Evolutionary conservation across 352 stramenopile genomes (phyloP).

Genomic region (Aphanomyces euteiches): DNA sequence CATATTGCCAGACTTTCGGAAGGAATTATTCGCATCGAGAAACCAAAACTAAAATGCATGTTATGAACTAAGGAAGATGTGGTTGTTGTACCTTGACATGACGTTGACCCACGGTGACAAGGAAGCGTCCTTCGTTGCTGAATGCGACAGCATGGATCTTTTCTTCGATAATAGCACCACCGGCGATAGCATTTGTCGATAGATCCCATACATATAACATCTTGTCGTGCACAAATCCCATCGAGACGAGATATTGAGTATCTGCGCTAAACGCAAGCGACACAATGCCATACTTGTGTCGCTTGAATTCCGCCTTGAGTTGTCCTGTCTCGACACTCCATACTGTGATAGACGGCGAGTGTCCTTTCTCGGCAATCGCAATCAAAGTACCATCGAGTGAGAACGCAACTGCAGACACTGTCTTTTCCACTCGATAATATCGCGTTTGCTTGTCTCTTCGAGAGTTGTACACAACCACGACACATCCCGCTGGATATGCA

Average conservation of each 20-base stretch:
- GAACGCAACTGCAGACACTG: constrained; percentile 76
- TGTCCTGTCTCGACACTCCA: constrained; percentile 75
- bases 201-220: constrained; percentile 77
- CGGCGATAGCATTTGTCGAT: constrained; percentile 38
- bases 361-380: constrained; percentile 85
- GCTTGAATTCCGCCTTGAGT: constrained; percentile 76
- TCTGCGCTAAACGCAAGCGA: constrained; percentile 78
- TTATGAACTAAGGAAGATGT: not conserved
- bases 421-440: constrained; percentile 86
- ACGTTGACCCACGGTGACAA: constrained; percentile 77
- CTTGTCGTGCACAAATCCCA: constrained; percentile 77
- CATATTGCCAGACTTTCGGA: constrained; percentile 51
- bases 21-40: constrained; percentile 47
- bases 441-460: constrained; percentile 79
- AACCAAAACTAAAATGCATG: constrained; percentile 61
- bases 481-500: constrained; percentile 81
- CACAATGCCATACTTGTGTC: constrained; percentile 76
- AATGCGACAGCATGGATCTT: constrained; percentile 74
- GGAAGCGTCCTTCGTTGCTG: constrained; percentile 63
- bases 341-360: constrained; percentile 79
- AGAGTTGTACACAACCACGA: constrained; percentile 89
- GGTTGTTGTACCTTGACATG: constrained; percentile 58
- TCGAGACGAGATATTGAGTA: constrained; percentile 56
- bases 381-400: constrained; percentile 79
- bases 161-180: constrained; percentile 50